phyloP scores from a whole-genome alignment of 2,329 filamentous ascomycete genomes.

The Pestalotiopsis sp. region DNA sequence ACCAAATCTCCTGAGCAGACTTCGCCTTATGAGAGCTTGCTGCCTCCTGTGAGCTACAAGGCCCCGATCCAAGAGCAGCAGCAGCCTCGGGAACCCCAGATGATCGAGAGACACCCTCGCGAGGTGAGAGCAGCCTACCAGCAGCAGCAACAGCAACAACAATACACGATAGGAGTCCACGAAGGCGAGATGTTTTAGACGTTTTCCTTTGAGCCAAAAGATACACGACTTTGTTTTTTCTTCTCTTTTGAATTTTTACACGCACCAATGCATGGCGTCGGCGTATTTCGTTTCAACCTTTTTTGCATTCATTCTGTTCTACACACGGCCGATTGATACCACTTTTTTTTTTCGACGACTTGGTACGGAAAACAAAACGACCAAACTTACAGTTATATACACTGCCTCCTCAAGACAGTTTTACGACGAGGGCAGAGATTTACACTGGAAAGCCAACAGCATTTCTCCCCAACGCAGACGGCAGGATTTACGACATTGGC shows the following conservation, averaged over 20 bases:
- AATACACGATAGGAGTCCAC: conserved; percentile 54
- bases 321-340: conserved; percentile 25
- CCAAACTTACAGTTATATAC: conserved; percentile 7
- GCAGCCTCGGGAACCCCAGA: conserved; percentile 12
- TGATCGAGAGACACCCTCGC: conserved; percentile 35
- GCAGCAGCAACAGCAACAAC: conserved; percentile 29
- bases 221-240: conserved; percentile 24
- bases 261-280: conserved; percentile 40
- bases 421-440: not conserved
- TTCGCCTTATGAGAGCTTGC: conserved; percentile 42
- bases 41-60: conserved; percentile 31
- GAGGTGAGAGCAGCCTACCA: conserved; percentile 40
- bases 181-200: conserved; percentile 59
- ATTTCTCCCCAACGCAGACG: conserved; percentile 5
- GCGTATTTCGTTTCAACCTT: conserved; percentile 20
- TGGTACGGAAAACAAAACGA: not conserved
- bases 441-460: not conserved
- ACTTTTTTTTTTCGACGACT: conserved; percentile 14
- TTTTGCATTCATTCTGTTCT: conserved; percentile 15
- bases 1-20: conserved; percentile 42
- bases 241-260: conserved; percentile 7
- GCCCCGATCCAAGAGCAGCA: conserved; percentile 15
- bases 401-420: not conserved
- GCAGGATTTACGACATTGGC: not conserved
- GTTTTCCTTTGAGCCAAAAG: not conserved